Evolutionary conservation across 2,329 filamentous ascomycete genomes (phyloP).

Genomic region (Stagonosporopsis rhizophila): DNA sequence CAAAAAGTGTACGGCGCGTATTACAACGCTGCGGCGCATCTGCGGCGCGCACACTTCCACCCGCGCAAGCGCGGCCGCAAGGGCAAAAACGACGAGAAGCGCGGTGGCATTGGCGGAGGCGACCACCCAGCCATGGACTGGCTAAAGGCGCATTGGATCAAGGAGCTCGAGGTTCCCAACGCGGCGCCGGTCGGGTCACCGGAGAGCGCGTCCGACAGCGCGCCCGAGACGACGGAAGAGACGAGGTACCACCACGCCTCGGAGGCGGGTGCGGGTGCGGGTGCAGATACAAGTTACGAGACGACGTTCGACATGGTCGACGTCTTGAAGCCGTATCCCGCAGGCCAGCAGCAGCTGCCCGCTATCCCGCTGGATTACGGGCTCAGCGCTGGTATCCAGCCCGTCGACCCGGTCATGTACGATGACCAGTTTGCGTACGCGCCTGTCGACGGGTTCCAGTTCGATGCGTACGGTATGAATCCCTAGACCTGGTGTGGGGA

Average conservation of each 20-base stretch:
- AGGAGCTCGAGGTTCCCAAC: conserved; percentile 60
- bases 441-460: conserved; percentile 34
- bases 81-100: conserved; percentile 65
- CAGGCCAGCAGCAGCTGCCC: conserved; percentile 11
- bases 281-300: too few relatives aligned
- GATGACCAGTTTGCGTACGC: conserved; percentile 28
- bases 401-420: conserved; percentile 28
- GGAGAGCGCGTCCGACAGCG: conserved; percentile 34
- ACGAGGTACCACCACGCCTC: too few relatives aligned
- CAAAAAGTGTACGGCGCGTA: conserved; percentile 86
- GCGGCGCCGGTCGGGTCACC: conserved; percentile 29
- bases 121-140: conserved; percentile 67
- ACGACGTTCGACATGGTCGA: conserved; percentile 1
- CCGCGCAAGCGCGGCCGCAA: conserved; percentile 65
- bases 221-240: not conserved
- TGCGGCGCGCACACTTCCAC: conserved; percentile 87
- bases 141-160: conserved; percentile 66
- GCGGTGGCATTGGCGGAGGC: conserved; percentile 68
- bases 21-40: conserved; percentile 92
- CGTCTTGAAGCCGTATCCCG: conserved; percentile 2
- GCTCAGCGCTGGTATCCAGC: conserved; percentile 28
- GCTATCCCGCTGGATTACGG: conserved; percentile 15
- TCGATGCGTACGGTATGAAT: conserved; percentile 30
- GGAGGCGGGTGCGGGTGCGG: not conserved
- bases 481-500: too few relatives aligned